Evolutionary conservation across 345 rosid species (phyloP), one percentile per base, ranked within the genome.

Genomic region (Brassica incana): DNA sequence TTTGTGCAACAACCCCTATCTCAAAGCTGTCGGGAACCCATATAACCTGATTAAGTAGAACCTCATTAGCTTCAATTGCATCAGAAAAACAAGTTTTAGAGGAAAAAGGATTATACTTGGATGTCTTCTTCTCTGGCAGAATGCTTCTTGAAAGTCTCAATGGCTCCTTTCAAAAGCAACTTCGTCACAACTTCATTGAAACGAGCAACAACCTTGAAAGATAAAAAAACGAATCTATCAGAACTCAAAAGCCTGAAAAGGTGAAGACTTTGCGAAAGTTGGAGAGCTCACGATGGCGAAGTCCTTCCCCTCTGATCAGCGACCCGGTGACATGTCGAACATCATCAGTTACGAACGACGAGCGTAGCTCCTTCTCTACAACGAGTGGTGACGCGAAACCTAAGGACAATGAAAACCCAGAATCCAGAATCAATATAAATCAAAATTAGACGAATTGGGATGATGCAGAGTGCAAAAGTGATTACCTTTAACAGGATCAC

Each of bases 11-110:
- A 83, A 89, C 61, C 0, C 89, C 92, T 6, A 91, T 87, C 85
- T 94, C 98, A 83, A 94, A 94, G 80, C 93, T 82, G 5, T 97
- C 98, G 48, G 97, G 98, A 85, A 94, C 98, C 98, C 98, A 94
- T 9, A 94, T 93, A 79, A 94, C 96, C 98, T 94, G 80, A 83
- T 25, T 12, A 45, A 11, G 12, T 12, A 45, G 40, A 74, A 33
- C 30, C 8, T 56, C 65, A 38, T 67, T 16, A 81, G 70, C 72
- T 80, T 74, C 58, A 72, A 10, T 32, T 27, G 58, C 58, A 52
- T 50, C 56, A 45, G 52, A 45, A 15, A 45, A 45, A 45, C 52
- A 36, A 36, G 43, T 30, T 30, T 30, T 3, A 30, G 33, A 30
- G 33, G 33, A 30, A 30, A n/a, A 6, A 25, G 16, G 45, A 35